Base-by-base conservation (phyloP, 129 eudicot species). In the Silybum marianum region DNA sequence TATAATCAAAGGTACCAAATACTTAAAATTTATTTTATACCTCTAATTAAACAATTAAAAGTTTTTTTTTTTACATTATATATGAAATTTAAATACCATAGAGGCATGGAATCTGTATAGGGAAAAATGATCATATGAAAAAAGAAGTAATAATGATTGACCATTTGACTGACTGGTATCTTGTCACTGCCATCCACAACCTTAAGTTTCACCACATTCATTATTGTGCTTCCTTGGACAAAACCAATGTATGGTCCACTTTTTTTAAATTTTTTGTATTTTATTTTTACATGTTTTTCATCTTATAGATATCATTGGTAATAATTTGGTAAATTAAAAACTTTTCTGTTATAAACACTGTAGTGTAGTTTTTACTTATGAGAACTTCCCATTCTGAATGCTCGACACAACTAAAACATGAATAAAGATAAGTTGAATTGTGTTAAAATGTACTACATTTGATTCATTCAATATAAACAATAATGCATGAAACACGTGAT, bases 151-250 rank as follows among this genome's bases (percentile, higher is more conserved):
- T 76, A 82, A 82, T 83, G 82, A 77, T 77, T 62, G 69, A 62
- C 78, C 74, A 83, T 77, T 83, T 83, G 86, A 83, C 86, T 77
- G 82, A 71, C 82, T 60, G 16, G 66, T 44, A 77, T 77, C 82
- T 83, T 77, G 78, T 83, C 86, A 83, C 86, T 83, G 75, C 79
- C 69, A 36, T 83, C 74, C 51, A 77, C 65, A 83, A 83, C 82
- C 82, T 83, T 83, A 83, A 83, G 86, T 83, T 83, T 78, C 74
- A 83, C 82, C n/a, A 44, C 36, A 14, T 16, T 62, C 86, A 83
- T 83, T 26, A 83, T 83, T 71, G 82, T 77, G 66, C 78, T 26
- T 83, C 38, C n/a, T 30, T 74, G 80, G 77, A 69, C 36, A 82
- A 36, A 40, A 75, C 76, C 76, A 82, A 48, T 46, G 1, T 75